Evolutionary conservation across 2,329 filamentous ascomycete species (phyloP), one percentile per base, ranked within the genome.

Genomic region (Trichoderma sp.): DNA sequence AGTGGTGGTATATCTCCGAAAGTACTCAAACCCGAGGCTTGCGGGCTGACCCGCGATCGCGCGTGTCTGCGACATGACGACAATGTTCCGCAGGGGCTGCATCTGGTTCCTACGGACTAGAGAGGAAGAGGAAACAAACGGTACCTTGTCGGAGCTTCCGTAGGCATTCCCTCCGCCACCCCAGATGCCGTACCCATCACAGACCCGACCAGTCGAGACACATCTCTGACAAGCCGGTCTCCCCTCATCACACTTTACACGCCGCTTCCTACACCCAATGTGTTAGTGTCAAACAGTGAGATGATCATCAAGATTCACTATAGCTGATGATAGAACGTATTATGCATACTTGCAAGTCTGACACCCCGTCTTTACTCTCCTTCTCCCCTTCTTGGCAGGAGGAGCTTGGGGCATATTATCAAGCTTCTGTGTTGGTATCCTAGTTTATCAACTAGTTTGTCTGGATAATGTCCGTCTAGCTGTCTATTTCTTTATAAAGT

Each of bases 101-200:
- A 69, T 30, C 47, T 28, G 30, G 3, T 65, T 68, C 14, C 28
- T n/a, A 4, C 57, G 57, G 30, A 51, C 15, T 53, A 60, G 24
- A 28, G 66, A 34, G 28, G 28, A 34, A 53, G 39, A 26, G 24
- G 66, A 34, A 53, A 24, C 14, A 30, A 18, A 62, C 24, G n/a
- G n/a, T 21, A n/a, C 21, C 39, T 47, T 21, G n/a, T 53, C 47
- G n/a, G 62, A 39, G 18, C 57, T 70, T 15, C 72, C 73, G 21
- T 67, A 51, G 15, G n/a, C 63, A 65, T 65, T 72, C 7, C 61
- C 68, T 32, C 71, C 71, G 28, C 70, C 70, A 32, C 71, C 71
- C 73, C 73, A 74, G 24, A 84, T 77, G 0, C 82, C 83, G 73
- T 84, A 84, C 15, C 83, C 83, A 65, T 84, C 81, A 77, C 78